Percentiles rank a stretch among this genome's conserved stretches.
Conservation (phyloP, 768 basidiomycete species). For the Mycena filopes region DNA sequence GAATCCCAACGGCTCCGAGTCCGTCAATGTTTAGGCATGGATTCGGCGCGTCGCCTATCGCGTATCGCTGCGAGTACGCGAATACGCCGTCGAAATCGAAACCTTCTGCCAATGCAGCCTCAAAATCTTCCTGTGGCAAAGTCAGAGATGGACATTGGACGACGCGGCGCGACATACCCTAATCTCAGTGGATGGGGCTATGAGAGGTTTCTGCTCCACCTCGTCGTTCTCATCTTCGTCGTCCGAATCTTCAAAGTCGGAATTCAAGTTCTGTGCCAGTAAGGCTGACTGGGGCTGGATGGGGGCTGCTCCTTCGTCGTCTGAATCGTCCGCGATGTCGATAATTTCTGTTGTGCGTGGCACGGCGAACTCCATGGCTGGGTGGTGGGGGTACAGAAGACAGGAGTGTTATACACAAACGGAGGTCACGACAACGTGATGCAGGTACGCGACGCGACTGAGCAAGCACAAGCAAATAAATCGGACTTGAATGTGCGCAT, state of each 20-base stretch:
- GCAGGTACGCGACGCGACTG: too few relatives aligned
- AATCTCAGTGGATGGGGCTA: conserved; percentile 25
- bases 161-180: conserved; percentile 5
- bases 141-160: not conserved
- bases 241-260: conserved; percentile 18
- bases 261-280: not conserved
- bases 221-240: conserved; percentile 8
- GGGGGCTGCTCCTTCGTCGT: conserved; percentile 4
- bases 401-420: too few relatives aligned
- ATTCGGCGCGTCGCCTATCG: conserved; percentile 45
- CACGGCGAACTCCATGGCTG: conserved; percentile 1
- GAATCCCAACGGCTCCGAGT: conserved; percentile 51
- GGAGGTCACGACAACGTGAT: too few relatives aligned
- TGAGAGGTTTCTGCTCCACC: conserved; percentile 24
- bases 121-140: conserved; percentile 36
- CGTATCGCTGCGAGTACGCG: conserved; percentile 34
- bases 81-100: conserved; percentile 39
- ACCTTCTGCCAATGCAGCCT: conserved; percentile 29
- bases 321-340: conserved; percentile 17
- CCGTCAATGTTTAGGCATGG: conserved; percentile 48
- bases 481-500: too few relatives aligned
- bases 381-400: too few relatives aligned
- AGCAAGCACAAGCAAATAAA: too few relatives aligned
- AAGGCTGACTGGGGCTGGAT: not conserved
- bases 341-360: conserved; percentile 11